phyloP scores from a whole-genome alignment of 2,329 filamentous ascomycete genomes.

The Colletotrichum sp. region DNA sequence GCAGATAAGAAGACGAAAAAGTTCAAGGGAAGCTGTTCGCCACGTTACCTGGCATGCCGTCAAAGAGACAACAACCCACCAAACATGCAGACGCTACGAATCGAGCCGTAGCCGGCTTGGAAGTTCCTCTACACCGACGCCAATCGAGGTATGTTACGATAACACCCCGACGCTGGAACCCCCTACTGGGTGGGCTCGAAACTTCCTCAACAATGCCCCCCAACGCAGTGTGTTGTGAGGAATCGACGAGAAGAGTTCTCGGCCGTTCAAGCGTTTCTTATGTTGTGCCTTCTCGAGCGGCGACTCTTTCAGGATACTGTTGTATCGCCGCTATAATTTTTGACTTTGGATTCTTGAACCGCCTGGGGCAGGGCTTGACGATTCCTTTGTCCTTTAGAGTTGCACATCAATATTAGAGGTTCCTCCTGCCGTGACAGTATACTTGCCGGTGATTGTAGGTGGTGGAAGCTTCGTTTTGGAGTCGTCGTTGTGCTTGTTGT shows the following conservation, averaged over 20 bases:
- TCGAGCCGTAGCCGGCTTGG: accelerated
- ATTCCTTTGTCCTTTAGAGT: accelerated
- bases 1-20: neutral
- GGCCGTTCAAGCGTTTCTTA: neutral
- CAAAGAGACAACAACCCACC: neutral
- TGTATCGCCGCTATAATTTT: neutral
- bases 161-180: neutral
- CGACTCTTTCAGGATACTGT: neutral
- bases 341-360: neutral
- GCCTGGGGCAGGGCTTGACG: accelerated
- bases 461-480: neutral
- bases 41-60: neutral
- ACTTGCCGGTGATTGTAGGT: accelerated
- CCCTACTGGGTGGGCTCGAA: no score
- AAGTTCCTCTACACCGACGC: accelerated
- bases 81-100: neutral
- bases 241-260: neutral
- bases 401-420: neutral
- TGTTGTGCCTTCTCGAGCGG: neutral
- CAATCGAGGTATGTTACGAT: accelerated
- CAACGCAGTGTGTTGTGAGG: neutral
- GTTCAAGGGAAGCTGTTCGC: neutral
- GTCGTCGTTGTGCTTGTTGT: neutral
- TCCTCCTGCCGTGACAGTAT: neutral
- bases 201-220: neutral